Evolutionary conservation across 495 filamentous ascomycete species (phyloP).

Genomic region (Symbiotaphrina buchneri): DNA sequence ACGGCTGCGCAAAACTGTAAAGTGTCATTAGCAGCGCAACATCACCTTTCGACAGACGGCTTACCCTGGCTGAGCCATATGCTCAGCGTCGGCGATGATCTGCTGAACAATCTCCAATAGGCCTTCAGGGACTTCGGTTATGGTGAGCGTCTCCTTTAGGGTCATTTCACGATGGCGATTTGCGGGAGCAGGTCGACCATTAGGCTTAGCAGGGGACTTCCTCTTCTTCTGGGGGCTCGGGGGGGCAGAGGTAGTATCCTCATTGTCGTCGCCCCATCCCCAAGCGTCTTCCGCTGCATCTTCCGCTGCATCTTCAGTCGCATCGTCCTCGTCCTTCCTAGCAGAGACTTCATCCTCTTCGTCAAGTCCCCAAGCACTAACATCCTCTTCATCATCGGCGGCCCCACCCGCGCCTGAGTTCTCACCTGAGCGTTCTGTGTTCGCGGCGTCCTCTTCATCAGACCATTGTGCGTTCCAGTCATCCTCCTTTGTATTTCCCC

Average conservation of each 20-base stretch:
- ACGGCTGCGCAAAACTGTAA: conserved; percentile 19
- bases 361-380: conserved; percentile 41
- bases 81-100: conserved; percentile 46
- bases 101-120: conserved; percentile 47
- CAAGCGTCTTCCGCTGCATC: conserved; percentile 5
- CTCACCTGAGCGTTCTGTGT: conserved; percentile 1
- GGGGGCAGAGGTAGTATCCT: neutral
- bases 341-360: conserved; percentile 17
- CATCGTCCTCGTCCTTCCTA: conserved; percentile 1
- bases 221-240: neutral
- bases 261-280: conserved; percentile 4
- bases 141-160: conserved; percentile 65
- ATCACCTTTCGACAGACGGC: conserved; percentile 7
- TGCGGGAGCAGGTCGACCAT: neutral
- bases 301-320: conserved; percentile 14
- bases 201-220: neutral
- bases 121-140: conserved; percentile 63
- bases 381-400: conserved; percentile 33
- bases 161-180: conserved; percentile 30
- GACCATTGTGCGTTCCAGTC: conserved; percentile 66
- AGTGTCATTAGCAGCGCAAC: conserved; percentile 8
- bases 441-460: conserved; percentile 30
- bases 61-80: conserved; percentile 31
- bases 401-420: neutral
- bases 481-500: conserved; percentile 27